phyloP scores from a whole-genome alignment of 1,284 basidiomycete genomes.

The Tilletia setariae region DNA sequence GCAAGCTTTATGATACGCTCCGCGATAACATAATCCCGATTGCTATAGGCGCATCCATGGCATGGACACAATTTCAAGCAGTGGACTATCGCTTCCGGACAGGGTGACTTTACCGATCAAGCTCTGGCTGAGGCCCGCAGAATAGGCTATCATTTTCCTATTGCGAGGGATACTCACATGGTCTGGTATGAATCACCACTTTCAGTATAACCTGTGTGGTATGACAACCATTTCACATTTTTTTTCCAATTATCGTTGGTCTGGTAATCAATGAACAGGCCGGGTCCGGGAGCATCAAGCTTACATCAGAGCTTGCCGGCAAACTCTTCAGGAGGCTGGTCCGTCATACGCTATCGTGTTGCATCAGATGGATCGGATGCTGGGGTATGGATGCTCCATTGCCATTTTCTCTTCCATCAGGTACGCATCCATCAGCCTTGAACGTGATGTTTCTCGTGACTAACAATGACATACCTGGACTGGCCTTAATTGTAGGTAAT shows the following conservation, averaged over 20 bases:
- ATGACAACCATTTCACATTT: too few species aligned
- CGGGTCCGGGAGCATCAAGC: conserved; percentile 28
- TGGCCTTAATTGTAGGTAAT: conserved; percentile 20
- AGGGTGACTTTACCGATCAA: conserved; percentile 28
- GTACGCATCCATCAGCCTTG: neutral
- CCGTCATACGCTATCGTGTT: conserved; percentile 35
- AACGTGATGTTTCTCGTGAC: neutral
- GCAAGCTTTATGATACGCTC: too few species aligned
- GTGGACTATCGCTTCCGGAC: conserved; percentile 26
- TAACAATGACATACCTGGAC: neutral
- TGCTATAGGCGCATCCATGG: conserved; percentile 30
- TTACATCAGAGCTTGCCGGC: conserved; percentile 23
- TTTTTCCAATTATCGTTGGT: too few species aligned
- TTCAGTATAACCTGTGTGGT: too few species aligned
- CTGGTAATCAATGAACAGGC: conserved; percentile 10
- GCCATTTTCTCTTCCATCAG: conserved; percentile 32
- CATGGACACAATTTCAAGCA: conserved; percentile 38
- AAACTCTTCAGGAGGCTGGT: conserved; percentile 29
- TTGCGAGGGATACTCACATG: conserved; percentile 35
- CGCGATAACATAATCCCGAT: too few species aligned
- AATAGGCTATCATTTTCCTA: conserved; percentile 17
- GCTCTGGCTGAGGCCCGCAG: conserved; percentile 12
- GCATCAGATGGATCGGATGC: conserved; percentile 11
- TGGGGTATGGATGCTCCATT: conserved; percentile 33
- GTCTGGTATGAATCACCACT: conserved; percentile 24